These are phyloP conservation scores for Anethum foeniculum DNA, from an alignment of 140 eudicot genomes.

Conservation along the genomic window DNA sequence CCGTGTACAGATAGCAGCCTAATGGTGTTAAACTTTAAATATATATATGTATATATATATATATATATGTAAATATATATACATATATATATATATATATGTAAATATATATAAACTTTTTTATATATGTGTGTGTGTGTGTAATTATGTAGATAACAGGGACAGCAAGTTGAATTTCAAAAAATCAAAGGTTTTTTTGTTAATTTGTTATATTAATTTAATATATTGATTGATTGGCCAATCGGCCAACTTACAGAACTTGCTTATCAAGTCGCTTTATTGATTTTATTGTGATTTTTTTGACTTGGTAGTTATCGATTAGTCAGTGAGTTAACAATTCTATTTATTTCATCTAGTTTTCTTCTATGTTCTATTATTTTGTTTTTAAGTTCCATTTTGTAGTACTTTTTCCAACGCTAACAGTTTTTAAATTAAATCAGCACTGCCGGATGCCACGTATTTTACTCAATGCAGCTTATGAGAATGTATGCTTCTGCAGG, in stretches of 20 bases:
- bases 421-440: background rate
- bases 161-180: background rate
- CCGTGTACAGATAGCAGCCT: background rate
- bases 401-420: background rate
- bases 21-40: background rate
- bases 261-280: background rate
- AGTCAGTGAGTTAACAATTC: background rate
- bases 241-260: background rate
- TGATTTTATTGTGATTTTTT: background rate
- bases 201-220: too few species aligned
- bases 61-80: too few species aligned
- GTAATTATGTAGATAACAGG: background rate
- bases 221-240: background rate
- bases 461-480: background rate
- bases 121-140: background rate
- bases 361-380: background rate
- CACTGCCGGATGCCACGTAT: background rate
- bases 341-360: background rate
- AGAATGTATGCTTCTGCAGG: constrained; percentile 31
- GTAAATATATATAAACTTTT: too few species aligned
- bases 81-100: too few species aligned
- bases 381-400: background rate
- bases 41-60: background rate
- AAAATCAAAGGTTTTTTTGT: background rate
- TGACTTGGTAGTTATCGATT: background rate